Percentiles rank a stretch among this genome's conserved stretches.
Conservation (phyloP, 2,329 filamentous ascomycete genomes). For the Trichothecium roseum region DNA sequence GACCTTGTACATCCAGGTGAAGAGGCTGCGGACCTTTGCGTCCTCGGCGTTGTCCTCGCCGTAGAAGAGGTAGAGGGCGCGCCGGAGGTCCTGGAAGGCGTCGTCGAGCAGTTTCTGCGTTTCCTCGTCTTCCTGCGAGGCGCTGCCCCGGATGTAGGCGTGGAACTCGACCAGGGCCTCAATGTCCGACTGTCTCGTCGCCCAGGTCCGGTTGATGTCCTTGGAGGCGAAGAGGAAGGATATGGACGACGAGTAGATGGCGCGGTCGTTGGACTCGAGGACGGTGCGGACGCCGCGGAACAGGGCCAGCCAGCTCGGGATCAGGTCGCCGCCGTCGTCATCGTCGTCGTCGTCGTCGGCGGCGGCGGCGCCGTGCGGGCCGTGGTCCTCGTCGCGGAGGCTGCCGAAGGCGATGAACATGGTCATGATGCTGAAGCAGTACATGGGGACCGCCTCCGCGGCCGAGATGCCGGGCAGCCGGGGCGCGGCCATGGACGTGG, state of each 20-base stretch:
- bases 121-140: no score
- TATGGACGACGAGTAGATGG: slow-evolving; percentile 2
- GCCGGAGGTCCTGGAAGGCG: no score
- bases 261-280: slow-evolving; percentile 6
- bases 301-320: slow-evolving; percentile 10
- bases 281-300: slow-evolving; percentile 7
- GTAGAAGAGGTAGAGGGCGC: not conserved
- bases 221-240: slow-evolving; percentile 6
- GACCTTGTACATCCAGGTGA: slow-evolving; percentile 4
- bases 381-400: slow-evolving; percentile 8
- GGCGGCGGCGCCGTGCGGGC: no score
- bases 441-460: slow-evolving; percentile 7
- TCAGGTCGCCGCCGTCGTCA: slow-evolving; percentile 6
- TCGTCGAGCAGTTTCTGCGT: no score
- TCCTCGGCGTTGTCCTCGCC: not conserved
- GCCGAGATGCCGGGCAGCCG: slow-evolving; percentile 6
- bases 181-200: not conserved
- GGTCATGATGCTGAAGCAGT: slow-evolving; percentile 8
- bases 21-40: slow-evolving; percentile 3
- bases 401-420: slow-evolving; percentile 8
- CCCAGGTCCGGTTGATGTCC: not conserved
- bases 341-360: no score
- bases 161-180: slow-evolving; percentile 2
- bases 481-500: slow-evolving; percentile 6
- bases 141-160: slow-evolving; percentile 2